Conservation (phyloP, 2,329 filamentous ascomycete species). For the Scedosporium minutisporum region DNA sequence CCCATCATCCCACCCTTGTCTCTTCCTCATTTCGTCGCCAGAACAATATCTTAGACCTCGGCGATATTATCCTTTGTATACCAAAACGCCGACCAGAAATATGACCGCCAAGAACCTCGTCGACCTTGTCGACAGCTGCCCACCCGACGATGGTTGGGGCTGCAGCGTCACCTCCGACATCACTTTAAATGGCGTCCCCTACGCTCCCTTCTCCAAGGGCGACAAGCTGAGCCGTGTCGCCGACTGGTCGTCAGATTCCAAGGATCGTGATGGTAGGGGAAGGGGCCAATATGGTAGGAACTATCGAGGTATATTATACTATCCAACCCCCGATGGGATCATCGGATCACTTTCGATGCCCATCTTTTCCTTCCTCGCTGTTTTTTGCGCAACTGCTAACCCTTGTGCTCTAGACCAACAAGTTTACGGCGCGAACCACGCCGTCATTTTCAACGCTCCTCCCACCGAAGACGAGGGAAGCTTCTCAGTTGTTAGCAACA, state of each 20-base stretch:
- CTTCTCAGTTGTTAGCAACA: slow-evolving; percentile 97
- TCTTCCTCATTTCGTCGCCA: background rate
- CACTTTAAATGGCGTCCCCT: slow-evolving; percentile 88
- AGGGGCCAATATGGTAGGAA: slow-evolving; percentile 86
- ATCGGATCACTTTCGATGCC: background rate
- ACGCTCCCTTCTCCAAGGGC: slow-evolving; percentile 95
- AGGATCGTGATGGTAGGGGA: slow-evolving; percentile 66
- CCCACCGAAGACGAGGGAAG: slow-evolving; percentile 90
- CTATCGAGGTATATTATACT: slow-evolving; percentile 62
- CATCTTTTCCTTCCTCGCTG: too few relatives aligned
- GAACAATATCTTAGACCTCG: background rate
- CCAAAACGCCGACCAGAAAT: background rate
- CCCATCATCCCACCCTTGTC: background rate
- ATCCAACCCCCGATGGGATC: background rate
- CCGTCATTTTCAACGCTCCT: slow-evolving; percentile 80
- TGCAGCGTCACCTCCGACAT: slow-evolving; percentile 74
- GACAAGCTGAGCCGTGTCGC: slow-evolving; percentile 99
- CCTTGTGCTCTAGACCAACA: slow-evolving; percentile 62
- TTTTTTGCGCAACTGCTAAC: background rate
- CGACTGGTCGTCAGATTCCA: slow-evolving; percentile 90
- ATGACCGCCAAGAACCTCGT: slow-evolving; percentile 5
- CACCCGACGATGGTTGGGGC: slow-evolving; percentile 76
- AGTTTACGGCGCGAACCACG: slow-evolving; percentile 86
- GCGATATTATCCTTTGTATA: background rate
- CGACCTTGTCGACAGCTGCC: slow-evolving; percentile 20